Percentiles rank a stretch among this genome's conserved stretches.
Conservation (phyloP, 2,329 filamentous ascomycete genomes). For the Aspergillus ustus region DNA sequence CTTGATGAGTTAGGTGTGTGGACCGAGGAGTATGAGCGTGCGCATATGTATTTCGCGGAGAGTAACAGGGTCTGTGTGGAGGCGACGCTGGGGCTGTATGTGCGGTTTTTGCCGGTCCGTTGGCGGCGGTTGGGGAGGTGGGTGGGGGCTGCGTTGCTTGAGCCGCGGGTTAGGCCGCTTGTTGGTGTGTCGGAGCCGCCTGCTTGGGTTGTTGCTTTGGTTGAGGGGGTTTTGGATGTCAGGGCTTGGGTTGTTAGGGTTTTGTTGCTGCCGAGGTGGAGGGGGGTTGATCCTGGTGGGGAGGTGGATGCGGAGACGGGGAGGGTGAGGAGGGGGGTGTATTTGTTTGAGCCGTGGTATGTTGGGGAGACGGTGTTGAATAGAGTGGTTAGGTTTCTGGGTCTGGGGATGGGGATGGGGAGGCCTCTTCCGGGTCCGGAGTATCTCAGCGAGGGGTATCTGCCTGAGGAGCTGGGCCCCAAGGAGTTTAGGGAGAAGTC, state of each 20-base stretch:
- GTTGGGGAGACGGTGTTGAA: conserved; percentile 7
- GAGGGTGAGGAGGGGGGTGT: not conserved
- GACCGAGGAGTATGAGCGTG: not conserved
- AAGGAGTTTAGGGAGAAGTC: conserved; percentile 10
- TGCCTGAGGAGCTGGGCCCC: conserved; percentile 14
- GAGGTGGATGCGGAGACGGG: conserved; percentile 1
- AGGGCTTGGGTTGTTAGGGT: not conserved
- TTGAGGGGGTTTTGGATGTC: not conserved
- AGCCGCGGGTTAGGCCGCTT: conserved; percentile 10
- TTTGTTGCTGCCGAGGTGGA: conserved; percentile 4
- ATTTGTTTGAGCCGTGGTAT: conserved; percentile 16
- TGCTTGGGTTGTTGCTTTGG: not conserved
- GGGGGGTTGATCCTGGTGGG: not conserved
- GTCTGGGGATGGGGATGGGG: not conserved
- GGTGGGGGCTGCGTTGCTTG: conserved; percentile 3
- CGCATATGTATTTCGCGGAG: not conserved
- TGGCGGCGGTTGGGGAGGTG: not conserved
- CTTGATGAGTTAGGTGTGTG: not conserved
- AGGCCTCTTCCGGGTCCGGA: conserved; percentile 4
- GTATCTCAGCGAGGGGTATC: conserved; percentile 15
- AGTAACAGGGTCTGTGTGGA: not conserved
- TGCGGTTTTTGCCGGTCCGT: not conserved
- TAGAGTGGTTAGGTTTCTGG: not conserved
- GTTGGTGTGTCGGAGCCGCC: conserved; percentile 6
- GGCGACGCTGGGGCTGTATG: conserved; percentile 10